Base-by-base conservation (phyloP, 148 eudicot genomes). In the Rhododendron kiyosumense region DNA sequence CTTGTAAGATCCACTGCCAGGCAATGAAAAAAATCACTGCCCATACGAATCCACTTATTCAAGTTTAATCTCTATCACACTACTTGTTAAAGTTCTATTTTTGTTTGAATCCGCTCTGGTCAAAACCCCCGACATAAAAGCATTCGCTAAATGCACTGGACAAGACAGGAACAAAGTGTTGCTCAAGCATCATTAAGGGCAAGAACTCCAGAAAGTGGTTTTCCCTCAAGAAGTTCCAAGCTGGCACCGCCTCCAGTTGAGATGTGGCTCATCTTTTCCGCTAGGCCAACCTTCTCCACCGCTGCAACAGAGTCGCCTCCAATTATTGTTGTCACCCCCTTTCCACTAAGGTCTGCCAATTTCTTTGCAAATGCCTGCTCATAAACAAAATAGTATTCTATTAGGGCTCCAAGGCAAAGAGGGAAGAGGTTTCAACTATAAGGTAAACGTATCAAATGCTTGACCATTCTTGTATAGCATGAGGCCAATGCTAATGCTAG, bases 181-280 rank as follows among this genome's bases (percentile, higher is more conserved):
- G 51, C 78, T 89, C 83, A 94, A 84, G 94, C 98, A 81, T 95
- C 96, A 54, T 96, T 87, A 32, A 96, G 97, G 59, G 99, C 99
- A 81, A 92, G 91, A 30, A 96, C 99, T 61, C 99, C 99, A 24
- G 99, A 97, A 9, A 96, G 91, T 22, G 89, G 77, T 83, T 96
- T 96, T 45, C 99, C 99, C 86, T 96, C 98, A 30, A 96, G 91
- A 59, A 96, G 95, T 89, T 96, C 99, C 95, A 96, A 92, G 89
- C 98, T 96, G 57, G 98, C 99, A 87, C 98, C 98, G 22, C 98
- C 98, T 74, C 98, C 98, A 1, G 98, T 96, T 52, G 98, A 96
- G 82, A 96, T 96, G 90, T 96, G 98, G 90, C 98, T 96, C 98
- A 96, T 96, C 94, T 93, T 91, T 74, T 96, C 98, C 0, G 98